Percentiles rank a stretch among this genome's conserved stretches.
Conservation (phyloP, 23 red algal genomes). For the Gracilaria vermiculophylla region DNA sequence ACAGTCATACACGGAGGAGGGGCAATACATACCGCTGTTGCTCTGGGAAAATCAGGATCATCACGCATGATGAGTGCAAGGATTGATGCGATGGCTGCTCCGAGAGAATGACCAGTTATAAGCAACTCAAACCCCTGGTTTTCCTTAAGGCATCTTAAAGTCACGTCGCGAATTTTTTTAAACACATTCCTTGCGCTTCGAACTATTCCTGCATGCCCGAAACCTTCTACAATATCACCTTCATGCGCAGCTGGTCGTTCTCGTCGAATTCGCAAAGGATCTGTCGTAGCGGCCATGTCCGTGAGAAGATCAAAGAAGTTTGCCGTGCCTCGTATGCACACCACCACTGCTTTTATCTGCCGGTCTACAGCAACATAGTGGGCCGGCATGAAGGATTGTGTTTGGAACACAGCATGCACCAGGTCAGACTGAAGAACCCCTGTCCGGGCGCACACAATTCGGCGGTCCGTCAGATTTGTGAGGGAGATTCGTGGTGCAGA, state of each 20-base stretch:
- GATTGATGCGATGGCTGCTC: conserved; percentile 56
- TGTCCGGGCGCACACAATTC: conserved; percentile 67
- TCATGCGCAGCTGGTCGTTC: neutral
- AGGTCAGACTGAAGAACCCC: conserved; percentile 60
- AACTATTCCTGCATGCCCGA: conserved; percentile 67
- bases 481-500: conserved; percentile 61
- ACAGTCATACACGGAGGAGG: conserved; percentile 58
- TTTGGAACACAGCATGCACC: conserved; percentile 21
- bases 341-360: conserved; percentile 63
- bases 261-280: conserved; percentile 58
- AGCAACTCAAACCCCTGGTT: conserved; percentile 64
- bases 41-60: conserved; percentile 45
- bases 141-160: conserved; percentile 1
- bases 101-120: conserved; percentile 81
- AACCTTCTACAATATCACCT: conserved; percentile 24
- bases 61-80: conserved; percentile 71
- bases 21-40: conserved; percentile 41
- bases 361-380: conserved; percentile 82
- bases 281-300: conserved; percentile 68
- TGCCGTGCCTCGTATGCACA: conserved; percentile 79
- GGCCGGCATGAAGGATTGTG: conserved; percentile 51
- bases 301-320: conserved; percentile 82
- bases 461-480: conserved; percentile 61
- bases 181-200: conserved; percentile 65
- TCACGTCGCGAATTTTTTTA: conserved; percentile 9